Evolutionary conservation across 2,329 filamentous ascomycete species (phyloP).

Genomic region (Akanthomyces uredinophilus): DNA sequence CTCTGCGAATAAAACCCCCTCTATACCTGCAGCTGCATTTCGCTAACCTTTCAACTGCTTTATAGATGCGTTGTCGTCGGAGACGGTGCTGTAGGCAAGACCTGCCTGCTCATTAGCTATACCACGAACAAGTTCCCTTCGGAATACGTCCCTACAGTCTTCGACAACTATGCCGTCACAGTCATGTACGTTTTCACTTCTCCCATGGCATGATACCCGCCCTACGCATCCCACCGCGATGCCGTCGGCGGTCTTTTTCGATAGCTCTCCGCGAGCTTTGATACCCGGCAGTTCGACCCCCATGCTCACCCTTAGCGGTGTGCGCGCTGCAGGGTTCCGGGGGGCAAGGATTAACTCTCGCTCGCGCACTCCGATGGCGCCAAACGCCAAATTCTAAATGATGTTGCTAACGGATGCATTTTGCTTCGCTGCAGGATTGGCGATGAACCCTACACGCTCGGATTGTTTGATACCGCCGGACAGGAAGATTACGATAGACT

Average conservation of each 20-base stretch:
- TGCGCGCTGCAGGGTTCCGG: slow-evolving; percentile 2
- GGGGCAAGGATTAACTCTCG: not conserved
- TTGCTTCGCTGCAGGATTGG: slow-evolving; percentile 67
- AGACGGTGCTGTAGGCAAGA: slow-evolving; percentile 99
- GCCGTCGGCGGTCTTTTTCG: not conserved
- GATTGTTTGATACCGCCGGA: slow-evolving; percentile 95
- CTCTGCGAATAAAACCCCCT: not conserved
- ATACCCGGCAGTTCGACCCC: not conserved
- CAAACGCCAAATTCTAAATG: not conserved
- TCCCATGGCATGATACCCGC: not conserved
- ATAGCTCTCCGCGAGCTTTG: not conserved
- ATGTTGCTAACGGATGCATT: slow-evolving; percentile 19
- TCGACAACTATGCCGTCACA: slow-evolving; percentile 99
- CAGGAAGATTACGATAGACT: slow-evolving; percentile 99
- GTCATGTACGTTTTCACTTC: slow-evolving; percentile 74
- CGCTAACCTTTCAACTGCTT: slow-evolving; percentile 13
- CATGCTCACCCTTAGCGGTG: slow-evolving; percentile 9
- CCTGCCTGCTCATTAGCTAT: slow-evolving; percentile 97
- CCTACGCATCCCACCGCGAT: not conserved
- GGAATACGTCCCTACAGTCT: slow-evolving; percentile 98
- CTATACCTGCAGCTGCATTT: not conserved
- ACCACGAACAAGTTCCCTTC: slow-evolving; percentile 99
- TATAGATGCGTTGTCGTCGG: slow-evolving; percentile 94
- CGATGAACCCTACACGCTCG: slow-evolving; percentile 95
- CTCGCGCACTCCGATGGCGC: not conserved